Evolutionary conservation across 2,329 filamentous ascomycete species (phyloP).

Genomic region (Akanthomyces uredinophilus): DNA sequence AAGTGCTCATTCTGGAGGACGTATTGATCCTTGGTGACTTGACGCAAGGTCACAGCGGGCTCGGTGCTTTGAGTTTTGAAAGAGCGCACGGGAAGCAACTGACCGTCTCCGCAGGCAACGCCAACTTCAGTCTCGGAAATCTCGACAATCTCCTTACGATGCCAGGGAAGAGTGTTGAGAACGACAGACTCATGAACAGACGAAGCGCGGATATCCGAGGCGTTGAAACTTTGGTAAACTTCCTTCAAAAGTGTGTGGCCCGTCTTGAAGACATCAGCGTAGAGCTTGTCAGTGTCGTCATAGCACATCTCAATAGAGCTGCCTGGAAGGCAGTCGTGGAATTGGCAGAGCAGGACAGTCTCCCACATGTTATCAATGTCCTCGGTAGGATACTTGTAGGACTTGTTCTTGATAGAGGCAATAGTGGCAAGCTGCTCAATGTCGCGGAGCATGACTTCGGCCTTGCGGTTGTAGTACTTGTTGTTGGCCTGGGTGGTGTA

Average conservation of each 20-base stretch:
- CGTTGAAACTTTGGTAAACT: conserved; percentile 61
- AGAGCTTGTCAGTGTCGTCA: conserved; percentile 87
- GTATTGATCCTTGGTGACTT: conserved; percentile 58
- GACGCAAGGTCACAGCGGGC: conserved; percentile 47
- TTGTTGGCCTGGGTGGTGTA: conserved; percentile 98
- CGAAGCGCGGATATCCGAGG: conserved; percentile 41
- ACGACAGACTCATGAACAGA: conserved; percentile 51
- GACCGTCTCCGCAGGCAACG: conserved; percentile 53
- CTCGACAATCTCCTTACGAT: conserved; percentile 67
- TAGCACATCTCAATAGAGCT: conserved; percentile 98
- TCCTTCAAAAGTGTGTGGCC: conserved; percentile 68
- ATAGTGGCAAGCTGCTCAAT: conserved; percentile 84
- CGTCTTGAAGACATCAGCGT: conserved; percentile 73
- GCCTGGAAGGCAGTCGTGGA: conserved; percentile 94
- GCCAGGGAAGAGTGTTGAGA: conserved; percentile 85
- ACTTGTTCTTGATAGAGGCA: conserved; percentile 65
- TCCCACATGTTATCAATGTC: conserved; percentile 98
- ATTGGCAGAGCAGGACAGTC: conserved; percentile 83
- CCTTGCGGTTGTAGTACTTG: conserved; percentile 86
- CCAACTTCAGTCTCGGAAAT: conserved; percentile 50
- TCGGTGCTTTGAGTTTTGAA: conserved; percentile 42
- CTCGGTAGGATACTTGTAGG: conserved; percentile 87
- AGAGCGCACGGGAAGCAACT: conserved; percentile 44
- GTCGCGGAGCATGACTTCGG: conserved; percentile 80
- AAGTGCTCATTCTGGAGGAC: conserved; percentile 75